Percentiles rank a stretch among this genome's conserved stretches.
These are phyloP conservation scores for Striga hermonthica DNA, from an alignment of 305 asterid species.

Conservation along the genomic window DNA sequence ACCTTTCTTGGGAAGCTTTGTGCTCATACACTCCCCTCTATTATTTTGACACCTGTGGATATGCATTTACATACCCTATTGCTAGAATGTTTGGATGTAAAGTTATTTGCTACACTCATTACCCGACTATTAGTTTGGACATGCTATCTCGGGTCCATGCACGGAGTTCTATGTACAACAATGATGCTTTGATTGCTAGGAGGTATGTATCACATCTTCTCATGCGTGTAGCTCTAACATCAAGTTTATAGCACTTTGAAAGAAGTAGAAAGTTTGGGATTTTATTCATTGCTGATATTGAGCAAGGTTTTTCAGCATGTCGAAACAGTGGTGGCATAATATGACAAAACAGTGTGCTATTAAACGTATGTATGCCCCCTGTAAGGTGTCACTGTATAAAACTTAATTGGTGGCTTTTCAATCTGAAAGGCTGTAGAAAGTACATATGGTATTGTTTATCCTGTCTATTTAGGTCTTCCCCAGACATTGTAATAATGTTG, in stretches of 20 bases:
- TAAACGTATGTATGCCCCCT: no score
- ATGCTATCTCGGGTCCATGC: constrained; percentile 85
- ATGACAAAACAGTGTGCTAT: no score
- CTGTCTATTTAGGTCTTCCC: no score
- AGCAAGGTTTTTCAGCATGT: background rate
- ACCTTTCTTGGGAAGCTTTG: constrained; percentile 89
- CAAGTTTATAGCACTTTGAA: background rate
- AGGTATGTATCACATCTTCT: constrained; percentile 44
- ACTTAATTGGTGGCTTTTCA: no score
- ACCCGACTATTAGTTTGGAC: constrained; percentile 93
- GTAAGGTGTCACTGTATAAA: no score
- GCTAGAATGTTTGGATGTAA: constrained; percentile 78
- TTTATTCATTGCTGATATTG: constrained; percentile 3
- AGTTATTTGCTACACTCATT: constrained; percentile 85
- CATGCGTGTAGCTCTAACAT: background rate
- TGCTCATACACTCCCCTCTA: constrained; percentile 60
- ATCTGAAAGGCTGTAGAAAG: no score
- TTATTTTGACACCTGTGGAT: constrained; percentile 88
- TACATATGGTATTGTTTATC: no score
- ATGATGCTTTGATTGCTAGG: constrained; percentile 67
- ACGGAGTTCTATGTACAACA: constrained; percentile 82
- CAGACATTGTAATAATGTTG: no score
- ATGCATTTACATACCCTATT: constrained; percentile 92
- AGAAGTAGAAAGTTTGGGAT: constrained; percentile 2
- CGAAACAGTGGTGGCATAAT: background rate